Percentiles rank a stretch among this genome's conserved stretches.
phyloP scores from a whole-genome alignment of 2,329 filamentous ascomycete genomes.

The Aureobasidium sp. region DNA sequence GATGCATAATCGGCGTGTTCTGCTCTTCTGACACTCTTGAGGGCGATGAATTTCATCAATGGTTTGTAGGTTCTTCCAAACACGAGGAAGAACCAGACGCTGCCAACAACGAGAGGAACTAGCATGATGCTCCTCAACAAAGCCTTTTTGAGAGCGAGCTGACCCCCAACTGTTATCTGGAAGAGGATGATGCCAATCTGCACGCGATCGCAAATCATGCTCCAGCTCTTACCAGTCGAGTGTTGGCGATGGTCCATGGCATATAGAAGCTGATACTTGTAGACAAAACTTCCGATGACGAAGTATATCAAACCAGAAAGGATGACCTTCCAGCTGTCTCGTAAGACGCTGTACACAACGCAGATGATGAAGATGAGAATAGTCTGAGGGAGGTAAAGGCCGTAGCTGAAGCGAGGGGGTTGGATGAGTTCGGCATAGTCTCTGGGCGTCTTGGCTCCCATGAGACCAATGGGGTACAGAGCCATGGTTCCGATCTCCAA shows the following conservation, averaged over 20 bases:
- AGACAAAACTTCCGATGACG: slow-evolving; percentile 72
- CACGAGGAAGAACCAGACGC: slow-evolving; percentile 82
- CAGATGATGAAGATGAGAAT: slow-evolving; percentile 93
- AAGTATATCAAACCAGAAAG: slow-evolving; percentile 80
- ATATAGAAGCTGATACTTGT: slow-evolving; percentile 96
- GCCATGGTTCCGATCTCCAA: slow-evolving; percentile 81
- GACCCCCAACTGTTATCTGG: slow-evolving; percentile 82
- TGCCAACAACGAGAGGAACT: slow-evolving; percentile 66
- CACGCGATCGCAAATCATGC: slow-evolving; percentile 90
- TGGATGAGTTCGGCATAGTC: slow-evolving; percentile 76
- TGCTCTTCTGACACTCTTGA: slow-evolving; percentile 69
- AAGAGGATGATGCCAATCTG: slow-evolving; percentile 81
- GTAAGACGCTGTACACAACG: slow-evolving; percentile 84
- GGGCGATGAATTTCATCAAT: slow-evolving; percentile 82
- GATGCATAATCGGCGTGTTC: slow-evolving; percentile 41
- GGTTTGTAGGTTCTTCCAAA: slow-evolving; percentile 77
- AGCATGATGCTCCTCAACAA: slow-evolving; percentile 66
- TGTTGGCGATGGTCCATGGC: slow-evolving; percentile 97
- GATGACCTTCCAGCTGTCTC: slow-evolving; percentile 70
- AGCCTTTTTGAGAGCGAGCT: slow-evolving; percentile 66
- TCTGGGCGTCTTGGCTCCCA: slow-evolving; percentile 77
- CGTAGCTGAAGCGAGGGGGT: slow-evolving; percentile 87
- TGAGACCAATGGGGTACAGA: slow-evolving; percentile 70
- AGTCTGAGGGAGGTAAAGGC: slow-evolving; percentile 88
- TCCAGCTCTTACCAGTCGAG: slow-evolving; percentile 88